phyloP scores from a whole-genome alignment of 352 stramenopile species.

The Nothophytophthora sp. region DNA sequence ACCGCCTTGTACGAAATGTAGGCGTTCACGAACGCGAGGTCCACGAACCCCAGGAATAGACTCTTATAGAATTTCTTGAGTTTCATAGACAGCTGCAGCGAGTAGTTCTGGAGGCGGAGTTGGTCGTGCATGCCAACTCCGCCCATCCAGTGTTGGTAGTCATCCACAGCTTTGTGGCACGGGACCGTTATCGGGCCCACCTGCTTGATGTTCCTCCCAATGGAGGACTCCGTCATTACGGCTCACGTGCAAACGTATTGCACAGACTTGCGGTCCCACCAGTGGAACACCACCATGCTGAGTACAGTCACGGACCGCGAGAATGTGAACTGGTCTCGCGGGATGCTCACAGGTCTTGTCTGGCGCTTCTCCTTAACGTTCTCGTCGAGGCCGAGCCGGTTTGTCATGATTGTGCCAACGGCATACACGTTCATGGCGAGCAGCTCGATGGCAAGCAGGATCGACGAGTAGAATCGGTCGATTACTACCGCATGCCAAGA shows the following conservation, averaged over 20 bases:
- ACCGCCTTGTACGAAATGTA: too few species aligned
- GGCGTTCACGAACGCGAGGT: neutral
- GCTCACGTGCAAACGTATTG: slow-evolving; percentile 19
- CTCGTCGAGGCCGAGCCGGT: neutral
- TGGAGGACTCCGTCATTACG: neutral
- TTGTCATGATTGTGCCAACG: slow-evolving; percentile 8
- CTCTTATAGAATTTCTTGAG: slow-evolving; percentile 23
- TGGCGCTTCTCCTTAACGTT: neutral
- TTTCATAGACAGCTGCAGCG: slow-evolving; percentile 9
- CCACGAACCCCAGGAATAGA: slow-evolving; percentile 10
- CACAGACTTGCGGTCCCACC: slow-evolving; percentile 30
- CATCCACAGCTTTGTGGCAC: slow-evolving; percentile 9
- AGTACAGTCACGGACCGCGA: slow-evolving; percentile 5
- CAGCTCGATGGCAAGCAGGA: slow-evolving; percentile 6
- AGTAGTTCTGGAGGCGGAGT: slow-evolving; percentile 22
- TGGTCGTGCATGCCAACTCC: slow-evolving; percentile 20
- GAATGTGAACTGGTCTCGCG: slow-evolving; percentile 2
- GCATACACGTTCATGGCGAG: slow-evolving; percentile 1
- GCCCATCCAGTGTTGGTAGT: slow-evolving; percentile 32
- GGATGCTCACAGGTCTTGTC: too few species aligned
- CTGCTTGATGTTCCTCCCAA: slow-evolving; percentile 15
- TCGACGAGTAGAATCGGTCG: slow-evolving; percentile 4
- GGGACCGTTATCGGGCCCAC: neutral
- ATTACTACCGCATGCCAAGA: slow-evolving; percentile 1
- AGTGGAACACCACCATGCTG: slow-evolving; percentile 10